Conservation (phyloP, 805 yeast species). For the Ogataea henricii region DNA sequence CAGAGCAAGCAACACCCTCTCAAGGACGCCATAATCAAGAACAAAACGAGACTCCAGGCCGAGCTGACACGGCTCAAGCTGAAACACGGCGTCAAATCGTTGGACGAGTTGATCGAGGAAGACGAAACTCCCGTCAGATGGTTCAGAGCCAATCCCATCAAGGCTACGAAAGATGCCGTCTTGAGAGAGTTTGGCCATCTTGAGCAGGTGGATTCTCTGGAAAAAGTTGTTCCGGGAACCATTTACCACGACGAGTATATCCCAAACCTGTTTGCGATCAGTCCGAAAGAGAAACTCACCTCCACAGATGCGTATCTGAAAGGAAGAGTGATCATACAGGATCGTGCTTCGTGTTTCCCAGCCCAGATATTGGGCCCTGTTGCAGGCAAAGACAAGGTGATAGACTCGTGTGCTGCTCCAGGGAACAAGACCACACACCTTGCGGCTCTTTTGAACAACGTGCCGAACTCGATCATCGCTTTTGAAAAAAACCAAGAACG, state of each 20-base stretch:
- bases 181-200: constrained; percentile 46
- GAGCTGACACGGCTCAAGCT: constrained; percentile 79
- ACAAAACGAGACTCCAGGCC: constrained; percentile 79
- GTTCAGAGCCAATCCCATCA: constrained; percentile 73
- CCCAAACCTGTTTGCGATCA: constrained; percentile 78
- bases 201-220: constrained; percentile 46
- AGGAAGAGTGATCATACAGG: constrained; percentile 89
- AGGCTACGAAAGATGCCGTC: constrained; percentile 43
- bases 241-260: constrained; percentile 75
- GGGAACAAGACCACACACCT: constrained; percentile 96
- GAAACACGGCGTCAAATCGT: constrained; percentile 61
- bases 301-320: constrained; percentile 64
- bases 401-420: constrained; percentile 98
- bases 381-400: constrained; percentile 57
- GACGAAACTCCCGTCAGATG: constrained; percentile 77
- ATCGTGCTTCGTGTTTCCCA: constrained; percentile 96
- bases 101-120: constrained; percentile 54
- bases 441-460: constrained; percentile 59
- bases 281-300: constrained; percentile 72
- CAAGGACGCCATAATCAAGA: constrained; percentile 75
- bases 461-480: constrained; percentile 61
- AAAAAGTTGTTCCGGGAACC: constrained; percentile 48
- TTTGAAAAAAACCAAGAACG: constrained; percentile 84
- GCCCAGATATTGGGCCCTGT: constrained; percentile 74
- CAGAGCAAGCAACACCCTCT: constrained; percentile 88